Base-by-base conservation (phyloP, 192 early-diverging fungal species). In the Physocladia obscura region DNA sequence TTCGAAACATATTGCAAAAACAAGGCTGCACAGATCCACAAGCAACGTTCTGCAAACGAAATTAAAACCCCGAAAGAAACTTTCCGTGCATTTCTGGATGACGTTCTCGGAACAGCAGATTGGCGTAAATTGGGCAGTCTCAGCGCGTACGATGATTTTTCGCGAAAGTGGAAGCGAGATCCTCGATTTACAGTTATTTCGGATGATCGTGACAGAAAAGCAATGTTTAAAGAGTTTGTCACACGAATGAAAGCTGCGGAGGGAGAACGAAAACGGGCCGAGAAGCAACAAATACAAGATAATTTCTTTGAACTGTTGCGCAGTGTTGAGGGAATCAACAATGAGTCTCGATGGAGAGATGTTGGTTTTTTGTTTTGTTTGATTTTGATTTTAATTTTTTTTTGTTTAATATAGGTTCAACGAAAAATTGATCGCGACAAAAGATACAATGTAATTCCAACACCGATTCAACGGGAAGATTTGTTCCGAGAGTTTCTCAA, bases 1-100 rank as follows among this genome's bases (percentile, higher is more conserved):
- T 94, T 90, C 69, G 91, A 94, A 21, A 77, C 89, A 49, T 94
- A 80, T 62, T 94, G 92, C 77, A 79, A 80, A n/a, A 75, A 81
- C 37, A 75, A 84, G 32, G 84, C 79, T 30, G 75, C 68, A 3
- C 82, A 90, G 62, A 76, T 88, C 34, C 81, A 77, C 59, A 74
- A 80, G 37, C 77, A 83, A 57, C 80, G 74, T 26, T 21, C 61
- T 2, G 30, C 11, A 2, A 13, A 17, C 22, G 73, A 74, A 39
- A 55, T 5, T 21, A 69, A 59, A 31, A 48, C 59, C 48, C 65
- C 65, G 3, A 81, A 84, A 60, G 86, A 86, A n/a, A 75, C 76
- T 5, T 93, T 83, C 60, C 58, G 77, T 57, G 72, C 73, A 29
- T 65, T 93, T 49, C 68, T 93, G 4, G 79, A 89, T 49, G 79